These are phyloP conservation scores for Barbarea vulgaris DNA, from an alignment of 345 rosid genomes.

Conservation along the genomic window DNA sequence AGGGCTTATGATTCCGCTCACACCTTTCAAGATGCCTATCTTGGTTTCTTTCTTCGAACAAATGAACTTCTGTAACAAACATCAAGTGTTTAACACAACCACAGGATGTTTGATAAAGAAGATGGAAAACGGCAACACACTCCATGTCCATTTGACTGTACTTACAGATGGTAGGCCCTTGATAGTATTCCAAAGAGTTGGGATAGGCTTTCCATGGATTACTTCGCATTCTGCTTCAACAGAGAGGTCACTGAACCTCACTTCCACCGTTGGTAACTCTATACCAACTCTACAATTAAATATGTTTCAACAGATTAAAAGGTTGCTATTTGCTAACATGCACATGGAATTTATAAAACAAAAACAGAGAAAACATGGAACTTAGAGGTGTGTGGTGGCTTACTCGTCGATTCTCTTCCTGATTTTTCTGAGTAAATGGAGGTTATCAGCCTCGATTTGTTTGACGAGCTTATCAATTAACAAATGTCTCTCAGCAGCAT, in stretches of 20 bases:
- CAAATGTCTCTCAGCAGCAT: conserved; percentile 44
- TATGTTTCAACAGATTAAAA: background rate
- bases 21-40: conserved; percentile 57
- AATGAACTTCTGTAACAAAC: conserved; percentile 15
- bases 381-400: background rate
- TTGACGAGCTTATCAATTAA: conserved; percentile 59
- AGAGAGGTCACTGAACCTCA: conserved; percentile 44
- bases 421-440: conserved; percentile 46
- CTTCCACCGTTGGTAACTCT: conserved; percentile 47
- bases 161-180: conserved; percentile 39
- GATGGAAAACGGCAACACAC: background rate
- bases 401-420: conserved; percentile 57
- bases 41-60: conserved; percentile 42
- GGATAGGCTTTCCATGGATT: conserved; percentile 49
- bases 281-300: conserved; percentile 52
- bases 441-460: conserved; percentile 55
- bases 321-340: background rate
- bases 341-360: background rate
- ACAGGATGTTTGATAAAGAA: background rate
- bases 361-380: background rate
- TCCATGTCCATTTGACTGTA: background rate
- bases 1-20: conserved; percentile 63
- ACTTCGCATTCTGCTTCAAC: conserved; percentile 50
- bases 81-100: conserved; percentile 12
- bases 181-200: conserved; percentile 51